Base-by-base conservation (phyloP, 768 basidiomycete genomes). In the Mrakia hoshinonis region DNA sequence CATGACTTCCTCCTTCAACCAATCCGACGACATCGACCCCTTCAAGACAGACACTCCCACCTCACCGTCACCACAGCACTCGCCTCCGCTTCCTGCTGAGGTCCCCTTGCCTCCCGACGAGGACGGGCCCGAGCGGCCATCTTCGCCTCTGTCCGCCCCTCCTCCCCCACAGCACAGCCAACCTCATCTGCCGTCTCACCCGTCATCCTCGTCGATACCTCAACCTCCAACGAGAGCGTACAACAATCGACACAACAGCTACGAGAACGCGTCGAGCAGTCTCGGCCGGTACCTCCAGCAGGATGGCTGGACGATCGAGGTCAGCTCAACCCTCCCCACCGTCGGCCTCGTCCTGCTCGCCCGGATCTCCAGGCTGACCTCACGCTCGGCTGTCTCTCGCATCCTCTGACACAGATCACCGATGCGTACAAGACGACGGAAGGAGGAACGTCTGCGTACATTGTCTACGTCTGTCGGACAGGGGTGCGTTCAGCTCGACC, bases 361-460 rank as follows among this genome's bases (percentile, higher is more conserved):
- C 15, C 61, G n/a, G 61, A 4, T 24, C n/a, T 29, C 22, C 12
- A 2, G 4, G n/a, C 46, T 26, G 29, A 31, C 34, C 48, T 1
- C 64, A 18, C 5, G 26, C n/a, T 64, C 24, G 9, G 3, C 24
- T 46, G n/a, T 43, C 15, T 47, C 55, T 26, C 9, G 3, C n/a
- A 20, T n/a, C n/a, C 36, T 15, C 7, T 34, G 48, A 0, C 5
- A 10, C 63, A 96, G 93, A 97, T 99, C 74, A 85, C 87, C 43
- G 95, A 98, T 77, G 95, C 96, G 18, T 87, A 90, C 81, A 99
- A 99, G 86, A 98, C 94, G 31, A 86, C 89, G 15, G 84, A 90
- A 68, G 90, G 91, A 76, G 85, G 92, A n/a, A 86, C 83, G 62
- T 89, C 92, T 26, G 87, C 90, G 7, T 98, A 98, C 79, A 99